Conservation (phyloP, 441 rosid species). For the Lepidium campestre region DNA sequence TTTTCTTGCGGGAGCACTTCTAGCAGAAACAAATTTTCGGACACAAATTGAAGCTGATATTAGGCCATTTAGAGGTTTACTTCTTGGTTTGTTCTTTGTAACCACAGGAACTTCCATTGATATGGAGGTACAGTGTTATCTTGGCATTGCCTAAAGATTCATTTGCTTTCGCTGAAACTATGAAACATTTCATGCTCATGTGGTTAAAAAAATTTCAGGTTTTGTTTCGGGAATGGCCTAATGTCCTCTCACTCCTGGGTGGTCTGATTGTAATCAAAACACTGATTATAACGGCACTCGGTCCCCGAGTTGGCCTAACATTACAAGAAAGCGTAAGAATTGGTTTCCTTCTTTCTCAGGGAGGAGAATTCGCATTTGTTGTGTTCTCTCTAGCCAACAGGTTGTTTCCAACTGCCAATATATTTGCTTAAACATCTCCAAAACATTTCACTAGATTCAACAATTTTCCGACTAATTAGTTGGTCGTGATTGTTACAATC, state of each 20-base stretch:
- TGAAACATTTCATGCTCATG: slow-evolving; percentile 4
- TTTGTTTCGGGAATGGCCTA: slow-evolving; percentile 89
- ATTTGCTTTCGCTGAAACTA: not conserved
- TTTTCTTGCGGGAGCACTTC: slow-evolving; percentile 87
- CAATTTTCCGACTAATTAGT: not conserved
- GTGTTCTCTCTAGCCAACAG: slow-evolving; percentile 95
- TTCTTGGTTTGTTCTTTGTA: slow-evolving; percentile 91
- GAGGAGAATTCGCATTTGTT: slow-evolving; percentile 96
- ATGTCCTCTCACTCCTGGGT: slow-evolving; percentile 81
- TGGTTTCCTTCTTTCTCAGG: slow-evolving; percentile 91
- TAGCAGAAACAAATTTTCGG: slow-evolving; percentile 92
- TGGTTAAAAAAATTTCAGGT: slow-evolving; percentile 43
- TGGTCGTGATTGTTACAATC: slow-evolving; percentile 14
- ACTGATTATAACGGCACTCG: slow-evolving; percentile 74
- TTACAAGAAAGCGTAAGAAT: slow-evolving; percentile 83
- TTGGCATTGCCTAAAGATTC: not conserved
- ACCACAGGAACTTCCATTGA: slow-evolving; percentile 95
- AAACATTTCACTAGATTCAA: not conserved
- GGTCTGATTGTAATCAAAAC: slow-evolving; percentile 93
- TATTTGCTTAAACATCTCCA: slow-evolving; percentile 10
- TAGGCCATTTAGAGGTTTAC: slow-evolving; percentile 93
- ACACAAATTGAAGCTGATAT: slow-evolving; percentile 98
- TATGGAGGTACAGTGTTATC: slow-evolving; percentile 53
- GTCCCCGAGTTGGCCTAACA: slow-evolving; percentile 94
- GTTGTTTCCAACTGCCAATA: slow-evolving; percentile 28